Evolutionary conservation across 495 filamentous ascomycete species (phyloP).

Genomic region (Trichoderma virens): DNA sequence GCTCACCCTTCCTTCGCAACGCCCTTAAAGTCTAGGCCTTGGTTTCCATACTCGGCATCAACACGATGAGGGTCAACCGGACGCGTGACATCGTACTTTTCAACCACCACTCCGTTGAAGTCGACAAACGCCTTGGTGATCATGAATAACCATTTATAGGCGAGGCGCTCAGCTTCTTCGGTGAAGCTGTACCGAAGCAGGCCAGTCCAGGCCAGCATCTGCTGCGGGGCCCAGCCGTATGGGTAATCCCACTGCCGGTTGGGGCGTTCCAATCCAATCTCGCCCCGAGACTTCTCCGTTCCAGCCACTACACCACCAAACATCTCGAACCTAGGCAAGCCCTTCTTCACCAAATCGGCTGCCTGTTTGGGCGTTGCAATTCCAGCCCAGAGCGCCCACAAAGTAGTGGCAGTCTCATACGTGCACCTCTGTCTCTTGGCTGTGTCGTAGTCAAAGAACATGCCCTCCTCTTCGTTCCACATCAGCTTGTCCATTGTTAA

Average conservation of each 20-base stretch:
- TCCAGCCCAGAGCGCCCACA: conserved; percentile 97
- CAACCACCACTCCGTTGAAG: conserved; percentile 94
- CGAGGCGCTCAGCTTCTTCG: conserved; percentile 76
- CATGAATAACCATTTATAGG: conserved; percentile 97
- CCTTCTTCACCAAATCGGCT: conserved; percentile 61
- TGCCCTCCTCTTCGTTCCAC: conserved; percentile 83
- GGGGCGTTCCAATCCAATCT: conserved; percentile 69
- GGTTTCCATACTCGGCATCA: conserved; percentile 95
- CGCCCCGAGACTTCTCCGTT: conserved; percentile 77
- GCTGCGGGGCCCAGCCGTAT: conserved; percentile 96
- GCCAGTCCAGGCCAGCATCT: conserved; percentile 95
- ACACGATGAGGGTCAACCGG: conserved; percentile 84
- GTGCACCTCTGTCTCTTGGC: conserved; percentile 63
- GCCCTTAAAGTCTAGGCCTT: conserved; percentile 87
- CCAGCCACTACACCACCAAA: conserved; percentile 85
- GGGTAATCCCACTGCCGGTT: conserved; percentile 98
- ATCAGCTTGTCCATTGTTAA: conserved; percentile 76
- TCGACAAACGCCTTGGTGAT: conserved; percentile 94
- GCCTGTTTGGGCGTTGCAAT: conserved; percentile 74
- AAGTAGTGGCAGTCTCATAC: conserved; percentile 84
- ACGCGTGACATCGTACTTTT: conserved; percentile 96
- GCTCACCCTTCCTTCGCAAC: conserved; percentile 92
- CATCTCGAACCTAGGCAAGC: conserved; percentile 77
- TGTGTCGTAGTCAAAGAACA: conserved; percentile 96
- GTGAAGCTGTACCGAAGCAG: conserved; percentile 84